A percentile compares a stretch with the other conserved stretches of the same genome.
These are phyloP conservation scores for Tylopilus intermedius DNA, from an alignment of 768 basidiomycete species.

Conservation along the genomic window DNA sequence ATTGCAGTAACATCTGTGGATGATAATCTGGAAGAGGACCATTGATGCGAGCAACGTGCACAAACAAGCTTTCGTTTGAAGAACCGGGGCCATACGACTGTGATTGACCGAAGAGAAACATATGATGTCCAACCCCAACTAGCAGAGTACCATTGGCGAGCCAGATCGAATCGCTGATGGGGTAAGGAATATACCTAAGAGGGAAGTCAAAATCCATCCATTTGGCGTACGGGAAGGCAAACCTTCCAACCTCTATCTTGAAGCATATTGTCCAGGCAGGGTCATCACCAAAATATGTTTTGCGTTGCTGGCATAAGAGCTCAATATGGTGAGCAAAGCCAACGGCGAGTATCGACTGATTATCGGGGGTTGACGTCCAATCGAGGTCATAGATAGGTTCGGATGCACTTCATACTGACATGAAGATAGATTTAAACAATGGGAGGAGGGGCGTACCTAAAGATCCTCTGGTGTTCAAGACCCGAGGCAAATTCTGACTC, in stretches of 20 bases:
- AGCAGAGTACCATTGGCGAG: constrained; percentile 77
- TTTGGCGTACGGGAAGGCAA: constrained; percentile 22
- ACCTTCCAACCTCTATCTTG: constrained; percentile 68
- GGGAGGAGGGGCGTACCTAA: constrained; percentile 41
- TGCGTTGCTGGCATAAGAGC: constrained; percentile 87
- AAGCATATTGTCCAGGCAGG: constrained; percentile 75
- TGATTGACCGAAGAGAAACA: constrained; percentile 70
- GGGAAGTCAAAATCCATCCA: not conserved
- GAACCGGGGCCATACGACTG: constrained; percentile 16
- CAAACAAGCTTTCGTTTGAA: constrained; percentile 57
- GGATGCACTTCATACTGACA: constrained; percentile 20
- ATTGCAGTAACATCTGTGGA: constrained; percentile 89
- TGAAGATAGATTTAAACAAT: not conserved
- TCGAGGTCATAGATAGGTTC: constrained; percentile 79
- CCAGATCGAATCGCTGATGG: constrained; percentile 91
- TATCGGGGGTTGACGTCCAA: constrained; percentile 89
- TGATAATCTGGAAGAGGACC: constrained; percentile 89
- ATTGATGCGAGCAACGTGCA: constrained; percentile 76
- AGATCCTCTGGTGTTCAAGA: constrained; percentile 65
- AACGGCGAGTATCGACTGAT: constrained; percentile 86
- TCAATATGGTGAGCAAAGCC: constrained; percentile 78
- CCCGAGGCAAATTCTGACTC: constrained; percentile 92
- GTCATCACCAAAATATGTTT: constrained; percentile 83
- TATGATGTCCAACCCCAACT: constrained; percentile 76
- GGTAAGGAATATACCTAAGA: constrained; percentile 64